Evolutionary conservation across 352 stramenopile species (phyloP).

Genomic region (Phytophthora tentaculata): DNA sequence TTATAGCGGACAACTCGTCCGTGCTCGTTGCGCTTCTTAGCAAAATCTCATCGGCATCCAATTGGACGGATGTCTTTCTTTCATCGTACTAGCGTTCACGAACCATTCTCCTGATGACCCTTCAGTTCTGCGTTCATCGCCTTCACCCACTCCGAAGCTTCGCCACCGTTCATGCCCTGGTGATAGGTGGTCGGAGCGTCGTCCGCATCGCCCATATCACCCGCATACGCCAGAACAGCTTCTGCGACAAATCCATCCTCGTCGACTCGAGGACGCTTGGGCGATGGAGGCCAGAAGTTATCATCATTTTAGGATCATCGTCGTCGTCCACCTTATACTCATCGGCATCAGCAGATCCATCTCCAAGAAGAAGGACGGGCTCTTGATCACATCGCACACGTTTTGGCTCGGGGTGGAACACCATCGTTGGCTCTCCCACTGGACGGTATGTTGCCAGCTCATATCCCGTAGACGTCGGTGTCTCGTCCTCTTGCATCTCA

Average conservation of each 20-base stretch:
- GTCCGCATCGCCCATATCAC: slow-evolving; percentile 2
- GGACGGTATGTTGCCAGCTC: background rate
- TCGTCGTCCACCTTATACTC: background rate
- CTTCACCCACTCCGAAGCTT: slow-evolving; percentile 6
- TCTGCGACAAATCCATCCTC: slow-evolving; percentile 9
- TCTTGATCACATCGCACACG: background rate
- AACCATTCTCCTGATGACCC: slow-evolving; percentile 2
- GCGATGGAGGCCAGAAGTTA: slow-evolving; percentile 1
- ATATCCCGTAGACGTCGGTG: background rate
- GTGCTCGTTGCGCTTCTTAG: too few species aligned
- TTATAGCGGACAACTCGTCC: too few species aligned
- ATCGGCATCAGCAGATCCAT: too few species aligned
- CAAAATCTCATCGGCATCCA: too few species aligned
- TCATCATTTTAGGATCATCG: slow-evolving; percentile 1
- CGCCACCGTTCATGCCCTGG: slow-evolving; percentile 12
- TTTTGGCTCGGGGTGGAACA: background rate
- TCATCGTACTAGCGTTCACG: slow-evolving; percentile 4
- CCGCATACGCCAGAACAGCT: slow-evolving; percentile 15
- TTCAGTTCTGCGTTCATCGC: slow-evolving; percentile 16
- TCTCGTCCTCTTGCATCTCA: background rate
- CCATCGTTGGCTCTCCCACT: background rate
- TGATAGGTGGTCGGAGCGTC: slow-evolving; percentile 10
- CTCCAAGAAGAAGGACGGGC: background rate
- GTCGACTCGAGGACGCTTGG: background rate
- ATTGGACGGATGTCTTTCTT: too few species aligned